Evolutionary conservation across 208 protist species (phyloP).

Genomic region (Endotrypanum monterogeii): DNA sequence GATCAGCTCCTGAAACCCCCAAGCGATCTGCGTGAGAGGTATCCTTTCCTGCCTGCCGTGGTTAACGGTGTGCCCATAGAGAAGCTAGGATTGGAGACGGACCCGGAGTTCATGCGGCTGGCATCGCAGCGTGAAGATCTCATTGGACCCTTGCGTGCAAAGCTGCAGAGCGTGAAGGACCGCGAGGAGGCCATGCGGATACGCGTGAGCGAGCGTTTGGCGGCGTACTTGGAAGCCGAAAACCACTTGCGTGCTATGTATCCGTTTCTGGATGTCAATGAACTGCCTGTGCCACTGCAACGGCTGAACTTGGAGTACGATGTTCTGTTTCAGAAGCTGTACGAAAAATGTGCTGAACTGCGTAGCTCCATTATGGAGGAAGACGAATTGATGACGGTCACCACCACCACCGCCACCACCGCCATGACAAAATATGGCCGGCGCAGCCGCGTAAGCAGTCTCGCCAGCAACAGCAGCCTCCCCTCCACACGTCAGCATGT

Average conservation of each 20-base stretch:
- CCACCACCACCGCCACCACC: background rate
- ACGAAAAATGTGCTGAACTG: constrained; percentile 31
- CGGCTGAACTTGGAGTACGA: constrained; percentile 42
- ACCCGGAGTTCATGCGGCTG: constrained; percentile 54
- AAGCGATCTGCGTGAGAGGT: constrained; percentile 45
- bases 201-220: constrained; percentile 39
- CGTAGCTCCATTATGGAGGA: constrained; percentile 19
- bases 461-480: constrained; percentile 6
- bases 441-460: constrained; percentile 22
- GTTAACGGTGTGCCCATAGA: constrained; percentile 52
- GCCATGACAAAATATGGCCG: background rate
- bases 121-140: constrained; percentile 65
- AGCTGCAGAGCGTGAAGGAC: constrained; percentile 39
- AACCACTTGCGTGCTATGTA: constrained; percentile 35
- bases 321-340: constrained; percentile 30
- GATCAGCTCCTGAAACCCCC: constrained; percentile 44
- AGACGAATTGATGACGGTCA: constrained; percentile 7
- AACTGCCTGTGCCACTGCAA: constrained; percentile 42
- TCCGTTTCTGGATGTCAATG: constrained; percentile 37
- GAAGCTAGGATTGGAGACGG: constrained; percentile 55
- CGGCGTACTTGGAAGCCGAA: constrained; percentile 34
- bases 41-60: constrained; percentile 51
- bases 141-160: constrained; percentile 42
- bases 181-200: constrained; percentile 58
- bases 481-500: constrained; percentile 17